These are phyloP conservation scores for Phytophthora quininea DNA, from an alignment of 352 stramenopile genomes.

Conservation along the genomic window DNA sequence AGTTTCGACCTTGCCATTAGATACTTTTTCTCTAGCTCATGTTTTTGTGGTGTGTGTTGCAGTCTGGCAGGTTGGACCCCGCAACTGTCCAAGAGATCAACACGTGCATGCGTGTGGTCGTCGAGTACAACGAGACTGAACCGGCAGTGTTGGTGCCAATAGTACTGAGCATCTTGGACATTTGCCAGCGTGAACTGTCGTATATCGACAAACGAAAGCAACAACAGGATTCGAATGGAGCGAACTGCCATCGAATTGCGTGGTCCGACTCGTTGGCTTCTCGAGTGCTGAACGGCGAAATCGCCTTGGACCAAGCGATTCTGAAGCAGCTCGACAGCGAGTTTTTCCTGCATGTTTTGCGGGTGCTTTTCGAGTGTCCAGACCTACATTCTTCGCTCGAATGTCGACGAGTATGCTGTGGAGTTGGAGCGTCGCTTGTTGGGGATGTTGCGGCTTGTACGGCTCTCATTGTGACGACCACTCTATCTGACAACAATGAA, in stretches of 20 bases:
- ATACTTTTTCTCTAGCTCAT: neutral
- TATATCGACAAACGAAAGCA: slow-evolving; percentile 42
- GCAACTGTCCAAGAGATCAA: slow-evolving; percentile 41
- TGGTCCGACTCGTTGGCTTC: slow-evolving; percentile 41
- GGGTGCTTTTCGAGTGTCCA: slow-evolving; percentile 27
- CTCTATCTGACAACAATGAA: slow-evolving; percentile 16
- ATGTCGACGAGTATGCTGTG: slow-evolving; percentile 47
- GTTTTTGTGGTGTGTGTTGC: slow-evolving; percentile 6
- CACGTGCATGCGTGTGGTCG: slow-evolving; percentile 36
- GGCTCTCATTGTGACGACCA: slow-evolving; percentile 35
- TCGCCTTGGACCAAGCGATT: slow-evolving; percentile 36
- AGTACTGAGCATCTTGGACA: slow-evolving; percentile 42
- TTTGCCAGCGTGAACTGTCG: slow-evolving; percentile 40
- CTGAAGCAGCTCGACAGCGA: slow-evolving; percentile 25
- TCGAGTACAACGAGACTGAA: slow-evolving; percentile 37
- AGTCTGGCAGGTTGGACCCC: slow-evolving; percentile 26
- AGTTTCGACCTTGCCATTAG: slow-evolving; percentile 5
- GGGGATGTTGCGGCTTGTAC: slow-evolving; percentile 37
- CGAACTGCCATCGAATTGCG: slow-evolving; percentile 10
- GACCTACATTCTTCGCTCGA: slow-evolving; percentile 8
- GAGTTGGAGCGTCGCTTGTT: slow-evolving; percentile 23
- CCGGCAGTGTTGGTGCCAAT: slow-evolving; percentile 34
- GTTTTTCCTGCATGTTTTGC: slow-evolving; percentile 47
- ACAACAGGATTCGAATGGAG: slow-evolving; percentile 16
- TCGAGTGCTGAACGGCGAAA: slow-evolving; percentile 38